Evolutionary conservation across 805 yeast species (phyloP).

Genomic region (Huiozyma naganishii): DNA sequence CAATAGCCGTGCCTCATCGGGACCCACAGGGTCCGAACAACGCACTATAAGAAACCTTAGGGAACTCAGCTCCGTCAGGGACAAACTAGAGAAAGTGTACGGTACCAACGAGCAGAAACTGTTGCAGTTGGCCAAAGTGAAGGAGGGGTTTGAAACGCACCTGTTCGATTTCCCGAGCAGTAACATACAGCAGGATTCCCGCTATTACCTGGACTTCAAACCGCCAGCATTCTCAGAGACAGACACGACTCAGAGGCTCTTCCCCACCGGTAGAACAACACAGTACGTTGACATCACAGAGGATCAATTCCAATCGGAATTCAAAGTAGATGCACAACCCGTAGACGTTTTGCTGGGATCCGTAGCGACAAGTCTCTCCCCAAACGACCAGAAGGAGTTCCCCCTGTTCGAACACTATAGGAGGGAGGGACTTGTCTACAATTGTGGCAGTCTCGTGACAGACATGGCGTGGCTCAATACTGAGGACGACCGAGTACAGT

Average conservation of each 20-base stretch:
- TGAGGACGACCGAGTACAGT: constrained; percentile 17
- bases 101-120: constrained; percentile 40
- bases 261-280: constrained; percentile 5
- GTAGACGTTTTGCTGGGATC: constrained; percentile 13
- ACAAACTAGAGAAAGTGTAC: constrained; percentile 34
- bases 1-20: constrained; percentile 4
- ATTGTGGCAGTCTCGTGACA: constrained; percentile 43
- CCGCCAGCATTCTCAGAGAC: constrained; percentile 5
- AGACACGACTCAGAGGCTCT: neutral
- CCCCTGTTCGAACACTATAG: constrained; percentile 20
- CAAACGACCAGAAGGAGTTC: constrained; percentile 17
- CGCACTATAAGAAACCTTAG: constrained; percentile 21
- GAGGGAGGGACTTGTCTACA: constrained; percentile 33
- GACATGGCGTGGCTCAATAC: constrained; percentile 42
- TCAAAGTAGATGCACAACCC: constrained; percentile 16
- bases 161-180: constrained; percentile 34
- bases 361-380: constrained; percentile 9
- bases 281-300: constrained; percentile 12
- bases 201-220: constrained; percentile 12
- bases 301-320: constrained; percentile 15
- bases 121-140: constrained; percentile 32
- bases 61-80: constrained; percentile 31
- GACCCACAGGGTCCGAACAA: no score
- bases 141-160: constrained; percentile 40
- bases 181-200: constrained; percentile 16